phyloP scores from a whole-genome alignment of 2,329 filamentous ascomycete species.

The Xylogone sp. region DNA sequence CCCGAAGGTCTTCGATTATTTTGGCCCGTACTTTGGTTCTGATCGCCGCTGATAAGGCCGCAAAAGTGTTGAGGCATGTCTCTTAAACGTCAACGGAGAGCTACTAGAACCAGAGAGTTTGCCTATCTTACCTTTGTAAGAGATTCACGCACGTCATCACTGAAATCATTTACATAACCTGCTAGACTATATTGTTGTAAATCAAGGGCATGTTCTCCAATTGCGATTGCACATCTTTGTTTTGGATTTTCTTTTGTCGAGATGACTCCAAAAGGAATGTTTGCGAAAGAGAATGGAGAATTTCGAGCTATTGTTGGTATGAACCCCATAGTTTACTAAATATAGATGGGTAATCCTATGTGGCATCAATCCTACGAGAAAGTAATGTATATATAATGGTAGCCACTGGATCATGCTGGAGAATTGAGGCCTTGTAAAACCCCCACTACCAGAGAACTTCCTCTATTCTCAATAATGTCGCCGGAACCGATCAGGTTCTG shows the following conservation, averaged over 20 bases:
- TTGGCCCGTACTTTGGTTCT: slow-evolving; percentile 55
- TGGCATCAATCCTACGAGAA: too few relatives aligned
- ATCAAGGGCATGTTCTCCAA: slow-evolving; percentile 70
- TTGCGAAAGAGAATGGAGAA: slow-evolving; percentile 65
- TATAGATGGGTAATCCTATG: too few relatives aligned
- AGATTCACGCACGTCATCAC: slow-evolving; percentile 53
- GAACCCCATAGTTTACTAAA: not conserved
- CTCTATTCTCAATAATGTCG: too few relatives aligned
- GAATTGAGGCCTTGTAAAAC: too few relatives aligned
- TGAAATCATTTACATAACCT: slow-evolving; percentile 10
- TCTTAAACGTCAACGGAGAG: not conserved
- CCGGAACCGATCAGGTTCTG: too few relatives aligned
- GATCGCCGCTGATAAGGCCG: slow-evolving; percentile 55
- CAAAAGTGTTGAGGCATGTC: slow-evolving; percentile 60
- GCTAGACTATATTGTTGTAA: slow-evolving; percentile 46
- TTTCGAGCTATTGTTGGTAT: not conserved
- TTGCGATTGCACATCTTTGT: slow-evolving; percentile 65
- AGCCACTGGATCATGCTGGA: too few relatives aligned
- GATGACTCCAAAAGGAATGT: slow-evolving; percentile 82
- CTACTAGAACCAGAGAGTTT: not conserved
- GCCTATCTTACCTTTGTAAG: not conserved
- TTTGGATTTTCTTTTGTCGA: slow-evolving; percentile 52
- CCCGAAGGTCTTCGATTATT: slow-evolving; percentile 41
- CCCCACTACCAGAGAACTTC: too few relatives aligned
- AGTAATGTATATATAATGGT: too few relatives aligned